phyloP scores from a whole-genome alignment of 1,139 yeast species.

The Meyerozyma sp. region DNA sequence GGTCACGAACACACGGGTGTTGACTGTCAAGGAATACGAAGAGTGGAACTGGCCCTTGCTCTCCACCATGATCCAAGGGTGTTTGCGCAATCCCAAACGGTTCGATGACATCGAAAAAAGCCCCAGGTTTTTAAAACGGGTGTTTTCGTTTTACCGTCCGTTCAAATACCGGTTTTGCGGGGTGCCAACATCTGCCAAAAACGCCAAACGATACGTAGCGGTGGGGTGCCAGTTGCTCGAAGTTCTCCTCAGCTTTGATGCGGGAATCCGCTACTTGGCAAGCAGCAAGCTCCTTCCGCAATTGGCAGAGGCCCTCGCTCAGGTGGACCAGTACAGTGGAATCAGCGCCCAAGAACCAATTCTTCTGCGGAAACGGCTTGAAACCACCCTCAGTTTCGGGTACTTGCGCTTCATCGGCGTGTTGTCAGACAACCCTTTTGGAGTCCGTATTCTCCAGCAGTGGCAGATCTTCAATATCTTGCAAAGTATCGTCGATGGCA shows the following conservation, averaged over 20 bases:
- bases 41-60: constrained; percentile 88
- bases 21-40: constrained; percentile 71
- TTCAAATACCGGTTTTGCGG: constrained; percentile 81
- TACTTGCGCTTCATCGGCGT: constrained; percentile 77
- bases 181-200: constrained; percentile 30
- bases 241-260: constrained; percentile 54
- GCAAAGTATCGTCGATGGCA: constrained; percentile 62
- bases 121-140: constrained; percentile 78
- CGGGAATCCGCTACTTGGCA: constrained; percentile 63
- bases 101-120: constrained; percentile 75
- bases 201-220: constrained; percentile 51
- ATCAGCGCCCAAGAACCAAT: constrained; percentile 70
- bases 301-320: constrained; percentile 82
- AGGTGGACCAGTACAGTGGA: constrained; percentile 77
- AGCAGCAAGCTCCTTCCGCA: constrained; percentile 81
- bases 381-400: constrained; percentile 65
- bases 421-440: constrained; percentile 53
- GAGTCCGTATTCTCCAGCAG: constrained; percentile 63
- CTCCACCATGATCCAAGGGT: constrained; percentile 69
- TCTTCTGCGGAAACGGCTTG: constrained; percentile 55
- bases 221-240: constrained; percentile 73
- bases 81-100: constrained; percentile 62
- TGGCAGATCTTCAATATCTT: constrained; percentile 84
- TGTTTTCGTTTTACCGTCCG: constrained; percentile 86
- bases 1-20: constrained; percentile 63